Evolutionary conservation across 805 yeast genomes (phyloP).

Genomic region (Metschnikowia chrysomelidarum): DNA sequence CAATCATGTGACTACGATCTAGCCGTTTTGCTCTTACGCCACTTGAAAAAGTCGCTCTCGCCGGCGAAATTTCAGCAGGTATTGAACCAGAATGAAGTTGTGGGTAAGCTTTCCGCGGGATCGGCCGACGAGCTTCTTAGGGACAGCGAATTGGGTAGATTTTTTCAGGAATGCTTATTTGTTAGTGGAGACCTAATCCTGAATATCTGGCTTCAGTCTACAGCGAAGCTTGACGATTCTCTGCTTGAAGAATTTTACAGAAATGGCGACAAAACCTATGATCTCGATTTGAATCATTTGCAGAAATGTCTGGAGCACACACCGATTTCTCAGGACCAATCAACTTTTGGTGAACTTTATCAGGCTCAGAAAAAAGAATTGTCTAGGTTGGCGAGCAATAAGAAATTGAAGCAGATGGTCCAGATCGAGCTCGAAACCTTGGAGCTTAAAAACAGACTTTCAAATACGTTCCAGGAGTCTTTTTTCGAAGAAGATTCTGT

Average conservation of each 20-base stretch:
- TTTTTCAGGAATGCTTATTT: conserved; percentile 21
- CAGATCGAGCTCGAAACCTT: conserved; percentile 31
- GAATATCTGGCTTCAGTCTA: conserved; percentile 34
- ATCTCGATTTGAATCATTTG: conserved; percentile 19
- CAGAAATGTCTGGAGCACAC: conserved; percentile 19
- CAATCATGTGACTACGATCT: conserved; percentile 61
- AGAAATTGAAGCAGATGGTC: conserved; percentile 21
- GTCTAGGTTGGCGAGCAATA: conserved; percentile 14
- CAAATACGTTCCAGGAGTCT: conserved; percentile 33
- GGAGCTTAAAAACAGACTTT: conserved; percentile 30
- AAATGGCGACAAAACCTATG: conserved; percentile 30
- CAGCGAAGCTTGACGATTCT: conserved; percentile 25
- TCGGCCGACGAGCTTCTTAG: conserved; percentile 25
- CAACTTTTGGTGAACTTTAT: conserved; percentile 11
- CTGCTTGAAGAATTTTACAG: conserved; percentile 28
- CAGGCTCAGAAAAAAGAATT: conserved; percentile 27
- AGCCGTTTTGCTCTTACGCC: conserved; percentile 53
- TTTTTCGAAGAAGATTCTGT: conserved; percentile 30
- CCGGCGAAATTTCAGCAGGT: conserved; percentile 68
- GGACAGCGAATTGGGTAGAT: conserved; percentile 13
- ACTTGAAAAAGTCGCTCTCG: conserved; percentile 53
- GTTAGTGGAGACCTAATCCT: conserved; percentile 40
- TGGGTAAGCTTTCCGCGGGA: conserved; percentile 27
- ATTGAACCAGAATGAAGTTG: conserved; percentile 47
- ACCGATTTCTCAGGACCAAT: conserved; percentile 1